Percentiles rank a stretch among this genome's conserved stretches.
These are phyloP conservation scores for Hamiltosporidium tvaerminnensis DNA, from an alignment of 371 early-diverging fungal genomes.

Conservation along the genomic window DNA sequence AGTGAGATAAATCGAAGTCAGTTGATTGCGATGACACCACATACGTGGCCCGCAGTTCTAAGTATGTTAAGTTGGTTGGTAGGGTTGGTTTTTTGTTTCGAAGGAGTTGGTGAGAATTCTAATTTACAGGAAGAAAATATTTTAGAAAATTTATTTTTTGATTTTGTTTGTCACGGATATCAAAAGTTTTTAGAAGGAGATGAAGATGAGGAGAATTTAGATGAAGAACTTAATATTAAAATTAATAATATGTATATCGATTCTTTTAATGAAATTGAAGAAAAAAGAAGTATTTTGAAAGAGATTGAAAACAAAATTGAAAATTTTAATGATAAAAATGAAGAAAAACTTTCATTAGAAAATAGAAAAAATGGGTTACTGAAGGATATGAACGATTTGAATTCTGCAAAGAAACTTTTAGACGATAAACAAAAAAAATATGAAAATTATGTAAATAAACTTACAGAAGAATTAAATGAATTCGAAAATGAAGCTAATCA, in stretches of 20 bases:
- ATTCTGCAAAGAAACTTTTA: conserved; percentile 33
- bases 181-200: conserved; percentile 47
- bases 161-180: conserved; percentile 50
- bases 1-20: conserved; percentile 53
- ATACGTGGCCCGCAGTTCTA: conserved; percentile 52
- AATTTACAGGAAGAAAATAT: background rate
- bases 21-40: conserved; percentile 52
- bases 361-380: conserved; percentile 34
- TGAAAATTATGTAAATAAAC: conserved; percentile 24
- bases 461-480: conserved; percentile 16
- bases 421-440: conserved; percentile 17
- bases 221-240: conserved; percentile 26
- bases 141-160: conserved; percentile 36
- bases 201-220: conserved; percentile 22
- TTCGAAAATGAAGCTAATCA: conserved; percentile 27
- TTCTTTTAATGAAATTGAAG: conserved; percentile 20
- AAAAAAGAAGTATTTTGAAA: conserved; percentile 11
- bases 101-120: conserved; percentile 5
- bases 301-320: conserved; percentile 10
- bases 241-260: conserved; percentile 22
- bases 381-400: conserved; percentile 43
- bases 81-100: conserved; percentile 17
- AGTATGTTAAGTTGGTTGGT: conserved; percentile 51
- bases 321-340: conserved; percentile 1
- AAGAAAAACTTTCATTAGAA: conserved; percentile 15